Evolutionary conservation across 2,329 filamentous ascomycete genomes (phyloP), one percentile per base, ranked within the genome.

Genomic region (Neopestalotiopsis sp.): DNA sequence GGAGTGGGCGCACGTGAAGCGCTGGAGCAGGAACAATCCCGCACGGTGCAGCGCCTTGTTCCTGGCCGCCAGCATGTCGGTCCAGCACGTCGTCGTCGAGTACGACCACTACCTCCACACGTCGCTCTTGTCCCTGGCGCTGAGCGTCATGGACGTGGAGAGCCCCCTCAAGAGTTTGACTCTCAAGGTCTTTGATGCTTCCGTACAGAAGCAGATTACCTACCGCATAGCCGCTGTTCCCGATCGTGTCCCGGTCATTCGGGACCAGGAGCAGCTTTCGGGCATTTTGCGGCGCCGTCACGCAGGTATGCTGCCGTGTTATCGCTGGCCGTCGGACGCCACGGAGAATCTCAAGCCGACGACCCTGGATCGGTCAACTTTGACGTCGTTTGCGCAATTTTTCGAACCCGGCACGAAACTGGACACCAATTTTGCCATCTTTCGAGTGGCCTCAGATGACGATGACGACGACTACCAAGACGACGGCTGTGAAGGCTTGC

Each of bases 41-140:
- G 13, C 17, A 9, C 38, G n/a, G n/a, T 58, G 38, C 57, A 45
- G 60, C 28, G 65, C 60, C 9, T 49, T 69, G n/a, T 67, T 69
- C 65, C 34, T 64, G 9, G 60, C 65, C 2, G 60, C 65, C 9
- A 64, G 65, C 64, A 66, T 65, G 59, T 60, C 64, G 5, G 65
- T 67, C 5, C 68, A 61, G 30, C 61, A 69, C 34, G 42, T 69
- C 52, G 62, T 65, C n/a, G 38, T 69, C n/a, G 65, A 69, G 52
- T 69, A 68, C 56, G 68, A 68, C 40, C 32, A 30, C 10, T 42
- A 52, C 32, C 49, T 68, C 57, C 45, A 57, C 40, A 14, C 30
- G 9, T 61, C 61, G 9, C 38, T 69, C 14, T 24, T 49, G 7
- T 40, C 42, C 13, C 52, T 67, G 42, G 61, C 62, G 4, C 30